Evolutionary conservation across 2,329 filamentous ascomycete genomes (phyloP).

Genomic region (Zasmidium angulare): DNA sequence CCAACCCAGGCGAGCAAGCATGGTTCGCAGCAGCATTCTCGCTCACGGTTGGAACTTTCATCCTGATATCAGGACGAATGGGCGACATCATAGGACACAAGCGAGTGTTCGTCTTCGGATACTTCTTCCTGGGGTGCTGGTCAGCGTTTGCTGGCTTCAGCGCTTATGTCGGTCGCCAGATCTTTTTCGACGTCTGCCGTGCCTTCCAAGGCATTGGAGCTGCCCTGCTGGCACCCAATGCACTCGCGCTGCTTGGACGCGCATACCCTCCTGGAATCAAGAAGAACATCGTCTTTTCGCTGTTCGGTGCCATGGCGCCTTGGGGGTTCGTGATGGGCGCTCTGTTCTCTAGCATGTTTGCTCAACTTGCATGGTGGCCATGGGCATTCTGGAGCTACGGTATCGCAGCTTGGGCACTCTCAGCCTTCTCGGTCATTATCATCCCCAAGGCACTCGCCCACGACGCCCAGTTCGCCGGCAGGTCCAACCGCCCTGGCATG

Average conservation of each 20-base stretch:
- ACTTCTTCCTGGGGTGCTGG: conserved; percentile 42
- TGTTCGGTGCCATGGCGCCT: conserved; percentile 40
- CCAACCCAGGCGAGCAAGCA: conserved; percentile 42
- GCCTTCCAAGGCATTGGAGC: conserved; percentile 43
- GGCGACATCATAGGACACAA: conserved; percentile 47
- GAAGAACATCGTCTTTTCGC: conserved; percentile 41
- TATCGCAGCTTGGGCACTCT: conserved; percentile 26
- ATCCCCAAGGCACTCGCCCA: conserved; percentile 26
- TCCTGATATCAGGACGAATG: conserved; percentile 44
- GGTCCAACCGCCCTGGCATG: conserved; percentile 15
- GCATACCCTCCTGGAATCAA: conserved; percentile 37
- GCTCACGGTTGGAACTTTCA: conserved; percentile 47
- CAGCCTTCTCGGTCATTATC: conserved; percentile 26
- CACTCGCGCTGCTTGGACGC: conserved; percentile 38
- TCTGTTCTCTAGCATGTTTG: conserved; percentile 36
- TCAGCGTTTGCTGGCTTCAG: conserved; percentile 41
- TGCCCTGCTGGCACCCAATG: conserved; percentile 39
- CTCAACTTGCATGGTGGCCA: conserved; percentile 34
- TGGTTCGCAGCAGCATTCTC: conserved; percentile 47
- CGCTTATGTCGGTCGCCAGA: conserved; percentile 30
- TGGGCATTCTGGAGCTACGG: conserved; percentile 36
- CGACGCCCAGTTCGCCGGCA: conserved; percentile 20
- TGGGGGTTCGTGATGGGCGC: conserved; percentile 38
- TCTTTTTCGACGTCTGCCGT: conserved; percentile 39
- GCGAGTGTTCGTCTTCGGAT: conserved; percentile 42